Base-by-base conservation (phyloP, 768 basidiomycete genomes). In the Naganishia vishniacii region DNA sequence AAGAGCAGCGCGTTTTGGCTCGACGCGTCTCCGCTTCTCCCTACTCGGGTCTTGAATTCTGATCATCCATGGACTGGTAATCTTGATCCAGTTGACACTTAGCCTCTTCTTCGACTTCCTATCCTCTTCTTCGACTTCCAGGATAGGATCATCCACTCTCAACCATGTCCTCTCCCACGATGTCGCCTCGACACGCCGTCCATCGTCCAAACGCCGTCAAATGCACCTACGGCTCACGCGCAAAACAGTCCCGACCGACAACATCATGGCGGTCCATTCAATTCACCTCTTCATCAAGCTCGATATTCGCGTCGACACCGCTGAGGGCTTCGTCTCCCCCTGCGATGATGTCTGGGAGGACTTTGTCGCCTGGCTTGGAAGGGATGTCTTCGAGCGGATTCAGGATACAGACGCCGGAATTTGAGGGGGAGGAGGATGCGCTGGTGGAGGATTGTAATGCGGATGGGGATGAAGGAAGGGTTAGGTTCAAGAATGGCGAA, bases 381-480 rank as follows among this genome's bases (percentile, higher is more conserved):
- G 53, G 34, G 15, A 23, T 56, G 34, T n/a, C 53, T 20, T 56
- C 53, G 18, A 56, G 53, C 37, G 53, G 53, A 40, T 56, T 56
- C 25, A 37, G 53, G 37, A 40, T 56, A 37, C 53, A 41, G 23
- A 56, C 53, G 37, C 53, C 53, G 5, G 53, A 56, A 23, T 2
- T 49, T 4, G 51, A 37, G 2, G 34, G 23, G 34, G 23, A n/a
- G 20, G 37, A 56, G 4, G 37, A 26, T 2, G 37, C n/a, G 20
- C 5, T 37, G n/a, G 20, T n/a, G 23, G 16, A 15, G 11, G 53
- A 1, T 15, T 40, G 53, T 41, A 25, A 13, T 23, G n/a, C n/a
- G n/a, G n/a, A n/a, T n/a, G n/a, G 5, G 13, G 23, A 40, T 13
- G 53, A 56, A 37, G 53, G 11, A 11, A 1, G n/a, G 4, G 18